Base-by-base conservation (phyloP, 257 asterid species). In the Leonotis leonurus region DNA sequence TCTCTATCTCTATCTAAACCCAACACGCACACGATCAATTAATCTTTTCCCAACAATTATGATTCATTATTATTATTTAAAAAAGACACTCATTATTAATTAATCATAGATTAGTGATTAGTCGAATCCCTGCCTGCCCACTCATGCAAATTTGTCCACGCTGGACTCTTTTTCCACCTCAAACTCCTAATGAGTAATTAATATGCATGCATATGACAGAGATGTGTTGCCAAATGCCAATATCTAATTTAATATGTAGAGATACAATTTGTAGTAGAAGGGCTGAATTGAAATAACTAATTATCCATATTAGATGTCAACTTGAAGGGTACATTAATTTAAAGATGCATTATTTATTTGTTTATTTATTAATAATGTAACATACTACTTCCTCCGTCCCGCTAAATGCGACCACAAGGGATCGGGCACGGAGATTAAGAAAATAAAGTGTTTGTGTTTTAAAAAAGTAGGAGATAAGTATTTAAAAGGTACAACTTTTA, bases 81-180 rank as follows among this genome's bases (percentile, higher is more conserved):
- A n/a, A n/a, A n/a, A n/a, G n/a, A n/a, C n/a, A n/a, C 16, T 14
- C 29, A 25, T 49, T 32, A 44, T 24, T 56, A 37, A 41, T 58
- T 68, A 22, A 49, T 56, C 52, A 50, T 1, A 40, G 1, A 27
- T n/a, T n/a, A n/a, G n/a, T n/a, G n/a, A 40, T 69, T 73, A 49
- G 39, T 64, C 17, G 44, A n/a, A n/a, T n/a, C n/a, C 44, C 17
- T 73, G 67, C 62, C 53, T 62, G 49, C 22, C 69, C 52, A 52
- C 59, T 54, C 70, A 60, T 72, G 66, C 74, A 46, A 56, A 46
- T 36, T 64, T 24, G 53, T 49, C 64, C 46, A 55, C 70, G 70
- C 43, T 44, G 45, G 62, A 45, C 27, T n/a, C n/a, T n/a, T n/a
- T n/a, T n/a, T n/a, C n/a, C n/a, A n/a, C n/a, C n/a, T n/a, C n/a